Evolutionary conservation across 305 asterid species (phyloP), one percentile per base, ranked within the genome.

Genomic region (Plantago rigida): DNA sequence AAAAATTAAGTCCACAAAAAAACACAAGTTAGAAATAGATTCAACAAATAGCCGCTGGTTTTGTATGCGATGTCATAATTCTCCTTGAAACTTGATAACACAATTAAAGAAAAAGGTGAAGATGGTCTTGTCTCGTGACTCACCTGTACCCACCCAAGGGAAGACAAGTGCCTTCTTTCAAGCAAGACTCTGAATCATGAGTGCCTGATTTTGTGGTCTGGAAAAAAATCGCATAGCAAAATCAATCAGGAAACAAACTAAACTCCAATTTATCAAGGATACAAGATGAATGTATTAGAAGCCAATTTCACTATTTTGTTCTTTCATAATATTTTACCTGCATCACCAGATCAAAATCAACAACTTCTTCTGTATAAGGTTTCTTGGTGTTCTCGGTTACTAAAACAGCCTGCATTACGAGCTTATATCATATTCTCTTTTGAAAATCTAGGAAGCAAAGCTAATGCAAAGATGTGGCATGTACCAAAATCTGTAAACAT

Each of bases 101-200:
- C 9, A 22, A 22, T 22, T 22, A 7, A 41, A 41, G 1, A 10
- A 41, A 41, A 10, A 9, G 46, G 12, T 52, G 41, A 52, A 31
- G 39, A 31, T 62, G 64, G 70, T 52, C 44, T 39, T 59, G 50
- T 72, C 55, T 49, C 11, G 67, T 63, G 69, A 71, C 81, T 75
- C 71, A 92, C 99, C 99, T 92, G 96, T 88, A 88, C 75, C 99
- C 99, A 66, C 99, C 99, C 74, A 92, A 77, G 24, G 99, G 99
- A 65, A 88, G 91, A 75, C 99, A 92, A 52, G 90, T 73, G 59
- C 75, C 83, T 73, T 88, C 94, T 72, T 75, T 79, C 77, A 92
- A 77, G 83, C 99, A 92, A 65, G 94, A 80, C 65, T 67, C 87
- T 58, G 99, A 92, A 77, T 92, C 86, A 72, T 42, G 96, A 59